A percentile compares a stretch with the other conserved stretches of the same genome.
These are phyloP conservation scores for Aspergillus ochraceus DNA, from an alignment of 2,329 filamentous ascomycete species.

Conservation along the genomic window DNA sequence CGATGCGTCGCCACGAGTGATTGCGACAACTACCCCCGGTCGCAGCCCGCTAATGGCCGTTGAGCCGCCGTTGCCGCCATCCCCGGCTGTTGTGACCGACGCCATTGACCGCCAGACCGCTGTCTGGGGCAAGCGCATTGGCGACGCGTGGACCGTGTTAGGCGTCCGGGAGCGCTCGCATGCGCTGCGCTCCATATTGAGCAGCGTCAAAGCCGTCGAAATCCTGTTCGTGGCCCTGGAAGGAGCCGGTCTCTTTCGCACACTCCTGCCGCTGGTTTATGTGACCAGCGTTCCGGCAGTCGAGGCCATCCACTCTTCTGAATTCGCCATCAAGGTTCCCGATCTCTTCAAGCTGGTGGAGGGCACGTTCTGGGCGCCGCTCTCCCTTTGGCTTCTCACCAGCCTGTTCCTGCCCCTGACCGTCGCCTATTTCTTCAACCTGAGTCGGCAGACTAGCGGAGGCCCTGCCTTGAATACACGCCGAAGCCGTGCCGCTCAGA, in stretches of 20 bases:
- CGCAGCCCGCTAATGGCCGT: conserved; percentile 11
- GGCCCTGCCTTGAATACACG: conserved; percentile 27
- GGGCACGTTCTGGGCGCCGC: conserved; percentile 78
- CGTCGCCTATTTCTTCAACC: conserved; percentile 86
- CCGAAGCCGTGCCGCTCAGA: conserved; percentile 21
- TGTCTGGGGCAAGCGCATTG: conserved; percentile 35
- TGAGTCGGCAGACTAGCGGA: conserved; percentile 58
- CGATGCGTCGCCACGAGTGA: conserved; percentile 17
- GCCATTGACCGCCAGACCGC: conserved; percentile 68
- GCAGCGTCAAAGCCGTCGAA: conserved; percentile 69
- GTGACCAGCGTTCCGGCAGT: conserved; percentile 71
- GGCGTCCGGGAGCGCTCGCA: conserved; percentile 52
- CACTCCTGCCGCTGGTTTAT: conserved; percentile 70
- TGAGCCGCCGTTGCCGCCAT: conserved; percentile 33
- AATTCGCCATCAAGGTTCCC: conserved; percentile 67
- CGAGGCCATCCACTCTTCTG: conserved; percentile 54
- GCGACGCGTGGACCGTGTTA: conserved; percentile 35
- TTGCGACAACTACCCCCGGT: conserved; percentile 15
- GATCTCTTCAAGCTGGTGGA: conserved; percentile 79
- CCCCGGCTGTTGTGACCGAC: conserved; percentile 56
- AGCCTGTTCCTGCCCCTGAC: conserved; percentile 68
- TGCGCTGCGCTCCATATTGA: conserved; percentile 67
- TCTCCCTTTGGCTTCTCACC: conserved; percentile 73
- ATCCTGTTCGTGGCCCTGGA: conserved; percentile 69
- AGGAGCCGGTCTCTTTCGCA: conserved; percentile 65